Conservation (phyloP, 805 yeast species). For the Lipomyces spencermartinsiae region DNA sequence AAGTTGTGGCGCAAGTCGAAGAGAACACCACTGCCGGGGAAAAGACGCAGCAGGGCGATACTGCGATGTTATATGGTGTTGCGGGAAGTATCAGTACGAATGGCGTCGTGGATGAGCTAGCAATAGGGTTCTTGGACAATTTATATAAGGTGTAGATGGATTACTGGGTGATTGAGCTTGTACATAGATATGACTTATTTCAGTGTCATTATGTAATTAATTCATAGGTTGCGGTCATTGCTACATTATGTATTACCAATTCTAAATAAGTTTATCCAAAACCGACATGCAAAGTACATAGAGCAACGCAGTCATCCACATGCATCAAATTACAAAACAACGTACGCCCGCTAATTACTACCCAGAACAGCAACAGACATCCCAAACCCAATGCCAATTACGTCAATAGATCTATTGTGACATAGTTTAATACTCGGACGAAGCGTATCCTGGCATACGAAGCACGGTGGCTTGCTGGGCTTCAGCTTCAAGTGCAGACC, state of each 20-base stretch:
- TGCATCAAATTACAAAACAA: not conserved
- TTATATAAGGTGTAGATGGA: conserved; percentile 59
- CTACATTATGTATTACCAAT: not conserved
- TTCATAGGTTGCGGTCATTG: not conserved
- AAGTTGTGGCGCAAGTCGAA: conserved; percentile 5
- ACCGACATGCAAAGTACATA: not conserved
- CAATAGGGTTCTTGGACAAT: conserved; percentile 81
- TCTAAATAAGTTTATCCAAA: not conserved
- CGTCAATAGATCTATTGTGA: not conserved
- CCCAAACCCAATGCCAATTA: not conserved
- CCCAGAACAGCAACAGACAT: not conserved
- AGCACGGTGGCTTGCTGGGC: conserved; percentile 63
- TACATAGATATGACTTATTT: not conserved
- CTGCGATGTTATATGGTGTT: conserved; percentile 92
- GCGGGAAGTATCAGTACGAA: conserved; percentile 88
- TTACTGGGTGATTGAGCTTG: not conserved
- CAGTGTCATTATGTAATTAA: not conserved
- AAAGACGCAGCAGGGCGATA: conserved; percentile 50
- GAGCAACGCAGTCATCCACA: not conserved
- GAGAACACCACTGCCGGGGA: conserved; percentile 6
- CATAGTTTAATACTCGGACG: conserved; percentile 5
- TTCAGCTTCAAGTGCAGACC: conserved; percentile 63
- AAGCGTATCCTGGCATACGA: conserved; percentile 43
- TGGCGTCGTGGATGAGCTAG: conserved; percentile 80
- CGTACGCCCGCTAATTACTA: not conserved